Evolutionary conservation across 176 grass and related monocot genomes (phyloP), one percentile per base, ranked within the genome.

Genomic region (Bonia amplexicaulis): DNA sequence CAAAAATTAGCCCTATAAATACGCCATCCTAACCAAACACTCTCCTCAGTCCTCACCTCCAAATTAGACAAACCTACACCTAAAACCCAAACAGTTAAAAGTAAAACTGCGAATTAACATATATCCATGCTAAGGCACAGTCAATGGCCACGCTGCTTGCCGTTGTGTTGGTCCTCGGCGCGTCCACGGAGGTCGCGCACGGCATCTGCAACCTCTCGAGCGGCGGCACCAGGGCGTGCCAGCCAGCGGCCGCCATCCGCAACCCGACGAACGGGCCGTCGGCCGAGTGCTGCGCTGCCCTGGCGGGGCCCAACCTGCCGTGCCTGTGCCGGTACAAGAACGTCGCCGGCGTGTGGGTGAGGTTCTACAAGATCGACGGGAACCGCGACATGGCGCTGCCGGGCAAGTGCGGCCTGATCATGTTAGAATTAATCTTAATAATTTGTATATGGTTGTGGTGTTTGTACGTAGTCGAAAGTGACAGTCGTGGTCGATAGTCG

Each of bases 311-410:
- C 47, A 31, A 94, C 84, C 90, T 91, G 49, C 16, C 74, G 17
- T 94, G 92, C 68, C 48, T 89, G 4, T 94, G 92, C 92, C 83
- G 70, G 17, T 91, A 94, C 70, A 85, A 85, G 80, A 69, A 55
- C 64, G 75, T 64, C 10, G 58, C 39, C 20, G 53, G 66, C 63
- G 15, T 77, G 11, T 71, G 87, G 67, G 64, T 70, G 8, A 87
- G 89, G 59, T 69, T 85, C 17, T 83, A 89, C 20, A 12, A 59
- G 26, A 89, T 94, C 39, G 86, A 94, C 76, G 81, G 85, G 3
- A 74, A 89, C 83, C 80, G 90, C 37, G 92, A 89, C 83, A 84
- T 94, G 92, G 61, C 74, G 31, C 5, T 94, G 40, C 92, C 92
- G 5, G 75, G 37, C 11, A 91, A 94, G 79, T 94, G 92, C 41